phyloP scores from a whole-genome alignment of 2,329 filamentous ascomycete genomes.

The Rutstroemia sp. region DNA sequence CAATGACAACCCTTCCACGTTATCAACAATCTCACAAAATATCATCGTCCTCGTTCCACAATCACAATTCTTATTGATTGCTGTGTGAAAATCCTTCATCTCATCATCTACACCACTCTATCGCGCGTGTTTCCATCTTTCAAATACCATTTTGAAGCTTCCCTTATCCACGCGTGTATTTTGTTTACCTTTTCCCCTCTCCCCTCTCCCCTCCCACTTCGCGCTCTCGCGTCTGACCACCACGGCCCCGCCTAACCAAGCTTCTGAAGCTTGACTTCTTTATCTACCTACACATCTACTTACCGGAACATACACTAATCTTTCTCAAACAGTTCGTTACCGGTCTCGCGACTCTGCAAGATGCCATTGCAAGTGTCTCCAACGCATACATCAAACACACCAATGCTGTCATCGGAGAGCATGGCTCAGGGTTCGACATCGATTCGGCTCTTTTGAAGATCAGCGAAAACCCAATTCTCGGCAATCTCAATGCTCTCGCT shows the following conservation, averaged over 20 bases:
- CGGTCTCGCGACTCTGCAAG: conserved; percentile 71
- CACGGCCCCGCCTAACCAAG: conserved; percentile 13
- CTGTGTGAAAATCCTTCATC: neutral
- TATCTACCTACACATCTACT: no score
- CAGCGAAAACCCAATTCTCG: conserved; percentile 36
- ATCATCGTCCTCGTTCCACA: neutral
- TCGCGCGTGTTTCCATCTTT: conserved; percentile 11
- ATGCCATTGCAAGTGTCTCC: conserved; percentile 71
- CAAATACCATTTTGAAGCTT: conserved; percentile 10
- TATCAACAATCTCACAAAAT: neutral
- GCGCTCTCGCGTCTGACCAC: conserved; percentile 9
- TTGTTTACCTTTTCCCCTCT: conserved; percentile 19
- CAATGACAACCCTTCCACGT: conserved; percentile 9
- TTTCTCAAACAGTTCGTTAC: conserved; percentile 55
- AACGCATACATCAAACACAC: conserved; percentile 84
- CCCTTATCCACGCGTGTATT: conserved; percentile 19
- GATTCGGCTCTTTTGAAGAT: conserved; percentile 41
- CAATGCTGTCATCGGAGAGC: conserved; percentile 69
- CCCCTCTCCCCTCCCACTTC: neutral
- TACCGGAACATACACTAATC: conserved; percentile 21
- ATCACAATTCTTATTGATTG: neutral
- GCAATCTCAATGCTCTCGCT: conserved; percentile 20
- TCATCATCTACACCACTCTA: conserved; percentile 17
- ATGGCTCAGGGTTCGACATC: conserved; percentile 34
- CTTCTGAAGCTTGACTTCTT: neutral